phyloP scores from a whole-genome alignment of 2,329 filamentous ascomycete genomes.

The Fusarium acutatum region DNA sequence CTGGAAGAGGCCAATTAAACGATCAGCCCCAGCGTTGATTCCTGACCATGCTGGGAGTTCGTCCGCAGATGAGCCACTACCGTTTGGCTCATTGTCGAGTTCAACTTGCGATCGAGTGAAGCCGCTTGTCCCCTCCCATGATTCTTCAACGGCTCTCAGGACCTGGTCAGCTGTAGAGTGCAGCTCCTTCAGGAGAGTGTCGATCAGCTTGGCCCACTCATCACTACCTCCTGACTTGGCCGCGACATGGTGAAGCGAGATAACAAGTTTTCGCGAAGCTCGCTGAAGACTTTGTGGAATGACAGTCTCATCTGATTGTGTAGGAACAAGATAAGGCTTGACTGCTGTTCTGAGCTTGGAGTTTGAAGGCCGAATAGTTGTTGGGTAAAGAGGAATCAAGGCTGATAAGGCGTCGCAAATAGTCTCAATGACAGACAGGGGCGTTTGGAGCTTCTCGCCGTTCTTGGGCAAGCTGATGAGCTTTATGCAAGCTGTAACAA shows the following conservation, averaged over 20 bases:
- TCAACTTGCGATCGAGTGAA: conserved; percentile 55
- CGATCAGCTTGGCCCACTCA: conserved; percentile 79
- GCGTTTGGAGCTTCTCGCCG: conserved; percentile 42
- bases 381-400: conserved; percentile 81
- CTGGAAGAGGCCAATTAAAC: conserved; percentile 71
- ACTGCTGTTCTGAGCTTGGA: conserved; percentile 72
- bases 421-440: conserved; percentile 66
- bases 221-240: conserved; percentile 80
- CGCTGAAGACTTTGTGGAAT: conserved; percentile 63
- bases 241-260: conserved; percentile 80
- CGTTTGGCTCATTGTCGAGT: conserved; percentile 56
- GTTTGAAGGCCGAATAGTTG: conserved; percentile 80
- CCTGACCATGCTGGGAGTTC: conserved; percentile 77
- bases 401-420: conserved; percentile 76
- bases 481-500: conserved; percentile 77
- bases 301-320: conserved; percentile 59
- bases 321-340: conserved; percentile 70
- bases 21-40: conserved; percentile 75
- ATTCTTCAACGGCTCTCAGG: conserved; percentile 81
- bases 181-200: conserved; percentile 67
- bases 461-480: conserved; percentile 61
- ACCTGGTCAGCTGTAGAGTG: conserved; percentile 80
- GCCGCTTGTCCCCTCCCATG: conserved; percentile 75
- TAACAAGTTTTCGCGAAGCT: conserved; percentile 70
- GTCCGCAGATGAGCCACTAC: conserved; percentile 56